Evolutionary conservation across 768 basidiomycete genomes (phyloP), one percentile per base, ranked within the genome.

Genomic region (Coprinellus aureogranulatus): DNA sequence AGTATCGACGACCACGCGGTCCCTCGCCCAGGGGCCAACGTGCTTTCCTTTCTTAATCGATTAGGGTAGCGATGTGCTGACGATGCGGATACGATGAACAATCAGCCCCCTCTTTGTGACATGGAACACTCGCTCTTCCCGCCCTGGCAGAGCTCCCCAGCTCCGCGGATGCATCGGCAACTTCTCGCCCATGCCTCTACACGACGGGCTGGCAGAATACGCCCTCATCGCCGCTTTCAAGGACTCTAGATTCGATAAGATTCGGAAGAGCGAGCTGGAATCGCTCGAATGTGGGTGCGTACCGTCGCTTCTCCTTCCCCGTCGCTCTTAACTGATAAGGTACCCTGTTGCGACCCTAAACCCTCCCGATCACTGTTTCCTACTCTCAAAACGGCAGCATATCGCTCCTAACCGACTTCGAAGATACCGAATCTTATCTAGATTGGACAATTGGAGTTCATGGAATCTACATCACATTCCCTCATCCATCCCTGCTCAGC

Each of bases 141-240:
- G 82, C 56, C 75, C 83, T 20, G 85, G 84, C 30, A 81, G 83
- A 57, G 69, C 81, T 22, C 78, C 84, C 45, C 79, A 83, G 58
- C 77, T 99, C 60, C 77, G 96, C 53, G 96, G 96, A 47, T 99
- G 96, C 74, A 98, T 99, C 64, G 96, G 96, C 66, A 94, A 84
- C 72, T 99, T 99, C 66, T 85, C 88, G 31, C 80, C 91, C 11
- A 79, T 87, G 70, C 73, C 85, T 11, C 76, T 98, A 27, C 81
- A 77, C 56, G 81, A 89, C 27, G 94, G 93, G 16, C 70, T 99
- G 59, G 81, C 82, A 41, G 92, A 98, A 63, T 98, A 97, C 67
- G 96, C 96, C 26, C 81, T 94, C 57, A 83, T 90, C 70, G 94
- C 94, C 67, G 95, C 95, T 18, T 88, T 97, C 71, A 81, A 87